Conservation (phyloP, 306 rosid species). For the Trifolium pratense region DNA sequence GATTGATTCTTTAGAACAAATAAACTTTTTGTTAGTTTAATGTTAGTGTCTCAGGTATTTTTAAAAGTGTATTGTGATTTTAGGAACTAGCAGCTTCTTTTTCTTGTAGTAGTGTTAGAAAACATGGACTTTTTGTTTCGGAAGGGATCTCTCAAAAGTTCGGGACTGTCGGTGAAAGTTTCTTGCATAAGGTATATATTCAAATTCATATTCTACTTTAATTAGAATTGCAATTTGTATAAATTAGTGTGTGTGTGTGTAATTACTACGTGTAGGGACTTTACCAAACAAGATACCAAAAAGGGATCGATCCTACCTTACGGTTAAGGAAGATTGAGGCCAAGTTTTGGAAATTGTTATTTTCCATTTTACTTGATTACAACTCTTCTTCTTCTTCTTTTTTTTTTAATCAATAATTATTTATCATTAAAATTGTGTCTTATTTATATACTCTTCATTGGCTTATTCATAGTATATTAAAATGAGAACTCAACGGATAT, state of each 20-base stretch:
- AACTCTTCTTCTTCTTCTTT: too few species aligned
- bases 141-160: constrained; percentile 77
- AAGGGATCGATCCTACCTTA: too few species aligned
- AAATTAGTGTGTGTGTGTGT: too few species aligned
- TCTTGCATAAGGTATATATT: constrained; percentile 70
- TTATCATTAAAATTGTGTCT: neutral
- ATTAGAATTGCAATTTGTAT: neutral
- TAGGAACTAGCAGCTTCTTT: constrained; percentile 87
- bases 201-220: constrained; percentile 18
- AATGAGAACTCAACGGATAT: constrained; percentile 76
- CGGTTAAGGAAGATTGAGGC: too few species aligned
- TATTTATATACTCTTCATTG: constrained; percentile 14
- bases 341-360: too few species aligned
- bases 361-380: too few species aligned
- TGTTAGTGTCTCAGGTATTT: constrained; percentile 22
- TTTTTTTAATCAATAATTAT: neutral
- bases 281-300: too few species aligned
- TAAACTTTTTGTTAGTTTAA: constrained; percentile 8
- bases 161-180: constrained; percentile 71
- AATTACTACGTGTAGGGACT: too few species aligned
- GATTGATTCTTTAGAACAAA: neutral
- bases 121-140: constrained; percentile 70
- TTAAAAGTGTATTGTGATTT: constrained; percentile 40
- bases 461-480: constrained; percentile 67
- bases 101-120: constrained; percentile 64